Evolutionary conservation across 768 basidiomycete species (phyloP).

Genomic region (Coprinopsis strossmayeri): DNA sequence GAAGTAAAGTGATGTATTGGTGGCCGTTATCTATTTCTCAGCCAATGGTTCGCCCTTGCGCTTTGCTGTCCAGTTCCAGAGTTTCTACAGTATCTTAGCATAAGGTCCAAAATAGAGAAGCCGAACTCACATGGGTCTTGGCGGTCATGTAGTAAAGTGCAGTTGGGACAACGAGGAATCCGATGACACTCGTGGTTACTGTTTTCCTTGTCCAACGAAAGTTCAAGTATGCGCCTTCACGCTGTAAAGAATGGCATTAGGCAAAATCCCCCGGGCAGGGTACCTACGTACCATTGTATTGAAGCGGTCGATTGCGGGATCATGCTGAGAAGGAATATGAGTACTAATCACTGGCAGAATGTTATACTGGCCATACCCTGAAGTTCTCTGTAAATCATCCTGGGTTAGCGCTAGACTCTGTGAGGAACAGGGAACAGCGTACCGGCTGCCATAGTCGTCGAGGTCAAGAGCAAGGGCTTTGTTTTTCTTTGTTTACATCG

Average conservation of each 20-base stretch:
- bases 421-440: constrained; percentile 12
- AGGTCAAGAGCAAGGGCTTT: constrained; percentile 22
- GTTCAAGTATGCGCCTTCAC: constrained; percentile 77
- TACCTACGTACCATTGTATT: constrained; percentile 37
- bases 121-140: constrained; percentile 31
- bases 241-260: constrained; percentile 33
- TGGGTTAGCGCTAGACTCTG: constrained; percentile 8
- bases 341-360: background rate
- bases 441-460: constrained; percentile 52
- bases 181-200: constrained; percentile 54
- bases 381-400: constrained; percentile 38
- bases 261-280: constrained; percentile 6
- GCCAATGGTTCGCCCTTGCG: constrained; percentile 27
- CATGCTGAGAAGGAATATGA: constrained; percentile 24
- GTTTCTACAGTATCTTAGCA: constrained; percentile 28
- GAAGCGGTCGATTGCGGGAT: constrained; percentile 57
- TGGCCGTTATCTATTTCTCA: background rate
- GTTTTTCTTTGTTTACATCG: constrained; percentile 32
- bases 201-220: constrained; percentile 76
- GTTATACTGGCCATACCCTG: constrained; percentile 34
- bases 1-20: background rate
- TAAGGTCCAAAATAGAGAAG: constrained; percentile 3
- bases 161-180: constrained; percentile 60
- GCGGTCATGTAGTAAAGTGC: constrained; percentile 45
- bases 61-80: constrained; percentile 50